These are phyloP conservation scores for Hibiscus tridactylites DNA, from an alignment of 345 rosid species.

Conservation along the genomic window DNA sequence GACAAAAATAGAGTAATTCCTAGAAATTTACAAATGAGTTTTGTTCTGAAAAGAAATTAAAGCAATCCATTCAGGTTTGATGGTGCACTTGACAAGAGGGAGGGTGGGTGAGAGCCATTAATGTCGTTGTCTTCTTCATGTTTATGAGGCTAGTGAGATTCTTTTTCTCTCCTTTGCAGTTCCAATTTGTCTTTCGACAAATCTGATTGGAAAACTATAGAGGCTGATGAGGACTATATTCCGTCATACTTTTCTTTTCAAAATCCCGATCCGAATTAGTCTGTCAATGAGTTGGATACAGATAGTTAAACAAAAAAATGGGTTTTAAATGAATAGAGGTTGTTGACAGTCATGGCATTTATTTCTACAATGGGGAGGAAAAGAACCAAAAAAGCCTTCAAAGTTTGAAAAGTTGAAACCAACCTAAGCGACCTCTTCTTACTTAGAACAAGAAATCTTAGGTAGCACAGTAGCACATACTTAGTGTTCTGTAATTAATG, in stretches of 20 bases:
- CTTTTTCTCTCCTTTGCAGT: not conserved
- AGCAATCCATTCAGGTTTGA: not conserved
- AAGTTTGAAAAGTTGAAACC: not conserved
- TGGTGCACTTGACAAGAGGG: not conserved
- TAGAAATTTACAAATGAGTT: not conserved
- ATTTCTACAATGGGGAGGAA: no score
- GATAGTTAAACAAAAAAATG: no score
- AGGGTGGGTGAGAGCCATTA: conserved; percentile 12
- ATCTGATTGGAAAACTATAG: not conserved
- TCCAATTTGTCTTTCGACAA: no score
- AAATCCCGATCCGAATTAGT: no score
- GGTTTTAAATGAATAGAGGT: no score
- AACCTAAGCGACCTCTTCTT: not conserved
- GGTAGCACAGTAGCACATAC: not conserved
- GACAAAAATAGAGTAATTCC: no score
- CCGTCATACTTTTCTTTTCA: no score
- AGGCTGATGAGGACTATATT: not conserved
- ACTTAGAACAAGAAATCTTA: not conserved
- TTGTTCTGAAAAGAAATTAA: not conserved
- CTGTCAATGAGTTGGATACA: no score
- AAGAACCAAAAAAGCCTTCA: not conserved
- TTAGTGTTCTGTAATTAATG: not conserved
- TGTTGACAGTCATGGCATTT: no score
- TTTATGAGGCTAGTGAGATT: not conserved
- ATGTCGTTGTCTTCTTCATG: conserved; percentile 8